Conservation (phyloP, 2,329 filamentous ascomycete species). For the Lachnellula occidentalis region DNA sequence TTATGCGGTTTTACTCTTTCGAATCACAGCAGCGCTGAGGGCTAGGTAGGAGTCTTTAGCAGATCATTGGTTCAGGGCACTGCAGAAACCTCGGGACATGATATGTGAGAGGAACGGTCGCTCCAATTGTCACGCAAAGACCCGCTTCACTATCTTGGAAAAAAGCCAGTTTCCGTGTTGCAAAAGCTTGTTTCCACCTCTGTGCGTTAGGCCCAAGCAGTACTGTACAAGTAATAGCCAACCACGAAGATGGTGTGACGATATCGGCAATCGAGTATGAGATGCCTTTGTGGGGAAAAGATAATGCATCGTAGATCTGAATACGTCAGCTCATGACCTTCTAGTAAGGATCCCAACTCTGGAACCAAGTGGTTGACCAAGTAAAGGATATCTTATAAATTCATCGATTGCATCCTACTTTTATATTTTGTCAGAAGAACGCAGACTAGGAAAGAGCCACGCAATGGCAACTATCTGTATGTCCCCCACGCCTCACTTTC, state of each 20-base stretch:
- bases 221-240: neutral
- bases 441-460: neutral
- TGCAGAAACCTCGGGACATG: no score
- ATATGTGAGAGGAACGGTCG: no score
- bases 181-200: neutral
- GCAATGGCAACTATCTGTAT: slow-evolving; percentile 10
- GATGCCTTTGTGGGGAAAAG: neutral
- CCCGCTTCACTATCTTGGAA: no score
- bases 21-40: no score
- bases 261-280: neutral
- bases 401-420: no score
- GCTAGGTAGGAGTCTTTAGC: no score
- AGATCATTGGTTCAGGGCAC: no score
- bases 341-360: neutral
- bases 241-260: neutral
- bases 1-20: no score
- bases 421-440: neutral
- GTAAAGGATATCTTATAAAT: neutral
- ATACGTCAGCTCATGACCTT: neutral
- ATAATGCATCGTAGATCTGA: neutral
- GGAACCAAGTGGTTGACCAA: neutral
- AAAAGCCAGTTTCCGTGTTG: no score
- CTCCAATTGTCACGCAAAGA: no score
- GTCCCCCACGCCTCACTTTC: neutral
- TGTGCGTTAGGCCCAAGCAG: neutral